Conservation (phyloP, 345 rosid genomes). For the Corymbia maculata region DNA sequence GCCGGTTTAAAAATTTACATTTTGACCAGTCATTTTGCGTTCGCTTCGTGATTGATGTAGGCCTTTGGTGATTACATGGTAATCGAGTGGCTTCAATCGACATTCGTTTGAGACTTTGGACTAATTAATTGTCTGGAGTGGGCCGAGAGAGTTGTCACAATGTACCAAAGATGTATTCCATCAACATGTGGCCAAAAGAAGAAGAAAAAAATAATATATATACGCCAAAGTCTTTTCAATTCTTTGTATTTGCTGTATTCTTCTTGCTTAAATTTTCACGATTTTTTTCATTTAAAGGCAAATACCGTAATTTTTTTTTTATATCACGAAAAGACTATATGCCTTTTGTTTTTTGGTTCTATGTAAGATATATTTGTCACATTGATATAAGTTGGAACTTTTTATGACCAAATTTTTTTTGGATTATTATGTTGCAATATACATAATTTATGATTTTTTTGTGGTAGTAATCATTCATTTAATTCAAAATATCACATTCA, state of each 20-base stretch:
- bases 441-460: neutral
- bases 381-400: too few species aligned
- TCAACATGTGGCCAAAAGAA: neutral
- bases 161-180: neutral
- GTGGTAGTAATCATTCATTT: neutral
- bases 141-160: neutral
- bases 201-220: too few species aligned
- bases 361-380: too few species aligned
- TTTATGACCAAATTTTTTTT: accelerated
- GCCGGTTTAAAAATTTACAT: too few species aligned
- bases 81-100: neutral
- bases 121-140: neutral
- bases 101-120: neutral
- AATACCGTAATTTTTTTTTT: neutral
- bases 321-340: neutral
- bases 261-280: neutral
- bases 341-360: neutral
- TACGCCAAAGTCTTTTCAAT: neutral
- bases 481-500: neutral
- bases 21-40: neutral
- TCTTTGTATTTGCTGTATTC: too few species aligned
- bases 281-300: neutral
- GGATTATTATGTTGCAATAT: accelerated
- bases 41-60: neutral
- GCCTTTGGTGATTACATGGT: neutral